A percentile compares a stretch with the other conserved stretches of the same genome.
phyloP scores from a whole-genome alignment of 1,284 basidiomycete species.

The Apiotrichum porosum region DNA sequence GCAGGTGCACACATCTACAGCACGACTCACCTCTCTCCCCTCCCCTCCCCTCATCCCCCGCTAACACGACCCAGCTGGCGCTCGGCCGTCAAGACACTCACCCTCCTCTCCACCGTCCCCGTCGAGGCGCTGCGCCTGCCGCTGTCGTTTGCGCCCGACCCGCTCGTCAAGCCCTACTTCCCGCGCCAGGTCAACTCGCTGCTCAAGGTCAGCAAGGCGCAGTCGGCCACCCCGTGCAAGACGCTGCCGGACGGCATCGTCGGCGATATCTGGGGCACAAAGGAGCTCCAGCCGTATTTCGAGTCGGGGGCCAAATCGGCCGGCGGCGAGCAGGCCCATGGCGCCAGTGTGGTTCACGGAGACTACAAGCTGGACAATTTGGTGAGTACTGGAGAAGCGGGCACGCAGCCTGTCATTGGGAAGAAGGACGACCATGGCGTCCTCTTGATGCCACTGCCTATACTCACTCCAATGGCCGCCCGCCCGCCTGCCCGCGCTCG shows the following conservation, averaged over 20 bases:
- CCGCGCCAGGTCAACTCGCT: conserved; percentile 86
- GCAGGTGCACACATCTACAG: neutral
- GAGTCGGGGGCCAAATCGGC: conserved; percentile 59
- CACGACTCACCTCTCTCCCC: too few relatives aligned
- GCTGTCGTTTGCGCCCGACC: conserved; percentile 67
- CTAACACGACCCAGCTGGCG: conserved; percentile 59
- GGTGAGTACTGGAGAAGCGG: too few relatives aligned
- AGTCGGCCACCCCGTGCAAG: conserved; percentile 62
- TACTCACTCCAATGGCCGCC: too few relatives aligned
- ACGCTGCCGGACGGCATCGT: conserved; percentile 28
- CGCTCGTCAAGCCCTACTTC: conserved; percentile 61
- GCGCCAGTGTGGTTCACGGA: conserved; percentile 70
- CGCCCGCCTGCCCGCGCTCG: too few relatives aligned
- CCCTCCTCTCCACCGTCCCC: conserved; percentile 65
- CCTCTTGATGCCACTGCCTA: too few relatives aligned
- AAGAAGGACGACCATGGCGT: too few relatives aligned
- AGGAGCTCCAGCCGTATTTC: conserved; percentile 66
- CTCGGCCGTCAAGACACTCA: conserved; percentile 68
- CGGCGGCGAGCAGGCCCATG: conserved; percentile 64
- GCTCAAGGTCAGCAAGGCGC: conserved; percentile 65
- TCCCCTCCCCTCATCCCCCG: too few relatives aligned
- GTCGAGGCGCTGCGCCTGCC: conserved; percentile 64
- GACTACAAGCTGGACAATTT: conserved; percentile 93
- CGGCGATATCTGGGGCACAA: conserved; percentile 55
- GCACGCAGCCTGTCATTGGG: too few relatives aligned